Base-by-base conservation (phyloP, 2,329 filamentous ascomycete species). In the Aspergillus vadensis region DNA sequence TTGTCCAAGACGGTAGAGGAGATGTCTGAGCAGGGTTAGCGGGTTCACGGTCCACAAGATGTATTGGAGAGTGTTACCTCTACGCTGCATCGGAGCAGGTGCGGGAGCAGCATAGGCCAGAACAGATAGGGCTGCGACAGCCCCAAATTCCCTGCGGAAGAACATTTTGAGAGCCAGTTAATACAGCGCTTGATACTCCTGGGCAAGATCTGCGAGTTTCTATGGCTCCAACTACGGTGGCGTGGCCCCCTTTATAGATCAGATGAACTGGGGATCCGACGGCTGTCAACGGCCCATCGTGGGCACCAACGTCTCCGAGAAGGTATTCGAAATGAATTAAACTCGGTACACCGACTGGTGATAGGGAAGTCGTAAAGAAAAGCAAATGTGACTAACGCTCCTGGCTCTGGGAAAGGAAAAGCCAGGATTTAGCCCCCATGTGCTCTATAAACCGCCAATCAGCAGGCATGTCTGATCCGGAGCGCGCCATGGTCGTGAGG, bases 41-140 rank as follows among this genome's bases (percentile, higher is more conserved):
- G 9, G 25, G 25, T 27, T 27, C 25, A 27, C 25, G 25, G 25
- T 27, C 1, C 25, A 27, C 25, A 27, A 27, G 6, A 27, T 27
- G 7, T 27, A 25, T 9, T 27, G 25, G 25, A 27, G 25, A 8
- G 25, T 27, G 25, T 27, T 50, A 59, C 57, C 52, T 55, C 58
- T 27, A 17, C 58, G 58, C 12, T 43, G 10, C 21, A 56, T 15
- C 14, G 58, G 52, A 15, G 58, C 58, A 14, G 58, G 58, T 9
- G 58, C 52, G 7, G 58, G 58, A 7, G 52, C 58, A 47, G 58
- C 58, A 21, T 41, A 44, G 8, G 58, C 58, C 25, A 56, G 25
- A 10, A 44, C 8, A 14, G 39, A 32, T 5, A 59, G 44, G 25
- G 43, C 58, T 30, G 38, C 58, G 4, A 51, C 12, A 39, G 38